Evolutionary conservation across 352 stramenopile species (phyloP).

Genomic region (Globisporangium abappressorium): DNA sequence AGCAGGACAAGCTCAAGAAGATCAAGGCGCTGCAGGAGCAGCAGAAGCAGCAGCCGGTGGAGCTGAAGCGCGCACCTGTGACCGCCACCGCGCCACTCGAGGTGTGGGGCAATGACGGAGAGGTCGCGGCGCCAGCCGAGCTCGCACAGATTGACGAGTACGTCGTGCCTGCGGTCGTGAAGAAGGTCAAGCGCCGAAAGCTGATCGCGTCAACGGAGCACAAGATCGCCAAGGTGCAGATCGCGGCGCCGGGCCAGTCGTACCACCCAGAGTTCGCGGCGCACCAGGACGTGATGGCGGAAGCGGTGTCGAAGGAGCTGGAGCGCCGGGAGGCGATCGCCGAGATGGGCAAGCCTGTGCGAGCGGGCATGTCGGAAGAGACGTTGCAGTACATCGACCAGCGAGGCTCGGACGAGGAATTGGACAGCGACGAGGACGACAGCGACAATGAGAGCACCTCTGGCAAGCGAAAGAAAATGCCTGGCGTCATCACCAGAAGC

Average conservation of each 20-base stretch:
- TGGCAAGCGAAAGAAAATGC: constrained; percentile 40
- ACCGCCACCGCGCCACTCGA: constrained; percentile 12
- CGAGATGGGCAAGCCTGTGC: constrained; percentile 43
- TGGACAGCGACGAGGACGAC: constrained; percentile 25
- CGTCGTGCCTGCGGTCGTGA: constrained; percentile 50
- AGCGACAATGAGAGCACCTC: constrained; percentile 31
- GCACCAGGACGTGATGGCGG: constrained; percentile 77
- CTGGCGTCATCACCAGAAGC: constrained; percentile 59
- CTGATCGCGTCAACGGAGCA: constrained; percentile 56
- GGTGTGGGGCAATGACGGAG: constrained; percentile 50
- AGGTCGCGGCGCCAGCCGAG: constrained; percentile 32
- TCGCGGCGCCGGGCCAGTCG: constrained; percentile 74
- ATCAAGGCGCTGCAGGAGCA: constrained; percentile 28
- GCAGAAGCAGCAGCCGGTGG: neutral
- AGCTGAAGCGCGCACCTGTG: constrained; percentile 15
- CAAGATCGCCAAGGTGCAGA: constrained; percentile 69
- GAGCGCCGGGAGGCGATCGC: constrained; percentile 53
- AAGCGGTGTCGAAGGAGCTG: constrained; percentile 65
- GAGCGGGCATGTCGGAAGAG: constrained; percentile 68
- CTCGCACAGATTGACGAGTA: constrained; percentile 53
- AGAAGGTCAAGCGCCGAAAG: constrained; percentile 57
- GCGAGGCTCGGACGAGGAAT: constrained; percentile 46
- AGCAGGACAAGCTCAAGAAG: constrained; percentile 57
- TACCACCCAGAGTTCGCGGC: constrained; percentile 83
- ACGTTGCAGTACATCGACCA: constrained; percentile 79